Conservation (phyloP, 352 stramenopile species). For the Phytophthora ohioensis region DNA sequence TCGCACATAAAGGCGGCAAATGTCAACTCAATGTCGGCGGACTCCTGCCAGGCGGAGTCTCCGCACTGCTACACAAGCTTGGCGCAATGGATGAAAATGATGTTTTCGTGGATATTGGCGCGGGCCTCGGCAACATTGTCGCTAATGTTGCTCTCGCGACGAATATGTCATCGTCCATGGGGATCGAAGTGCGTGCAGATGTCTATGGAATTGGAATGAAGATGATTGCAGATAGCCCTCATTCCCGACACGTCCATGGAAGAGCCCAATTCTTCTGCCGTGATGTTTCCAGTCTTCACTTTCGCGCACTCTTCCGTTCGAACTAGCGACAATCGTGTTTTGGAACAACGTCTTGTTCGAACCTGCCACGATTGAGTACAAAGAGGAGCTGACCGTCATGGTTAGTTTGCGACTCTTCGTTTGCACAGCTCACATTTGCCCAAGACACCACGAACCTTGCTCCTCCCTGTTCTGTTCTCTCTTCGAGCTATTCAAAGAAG, state of each 20-base stretch:
- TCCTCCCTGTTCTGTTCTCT: background rate
- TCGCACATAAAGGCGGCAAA: background rate
- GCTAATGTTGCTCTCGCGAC: too few species aligned
- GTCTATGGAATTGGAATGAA: too few species aligned
- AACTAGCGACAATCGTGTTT: slow-evolving; percentile 7
- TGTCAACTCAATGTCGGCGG: background rate
- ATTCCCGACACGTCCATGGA: too few species aligned
- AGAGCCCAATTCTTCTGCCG: too few species aligned
- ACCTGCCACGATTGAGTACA: background rate
- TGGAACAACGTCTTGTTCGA: slow-evolving; percentile 21
- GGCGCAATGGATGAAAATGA: background rate
- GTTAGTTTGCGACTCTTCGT: background rate
- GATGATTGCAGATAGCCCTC: too few species aligned
- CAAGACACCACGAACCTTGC: slow-evolving; percentile 1
- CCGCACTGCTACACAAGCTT: background rate
- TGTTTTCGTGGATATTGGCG: slow-evolving; percentile 1
- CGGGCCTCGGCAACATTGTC: background rate
- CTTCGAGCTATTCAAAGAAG: slow-evolving; percentile 6
- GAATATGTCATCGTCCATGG: too few species aligned
- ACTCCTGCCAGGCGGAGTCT: too few species aligned
- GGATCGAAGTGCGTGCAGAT: too few species aligned
- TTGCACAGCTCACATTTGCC: background rate
- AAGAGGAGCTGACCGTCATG: background rate
- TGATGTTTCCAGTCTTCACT: too few species aligned
- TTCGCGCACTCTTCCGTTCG: background rate